phyloP scores from a whole-genome alignment of 1,139 yeast species.

The Yamadazyma trypodendri region DNA sequence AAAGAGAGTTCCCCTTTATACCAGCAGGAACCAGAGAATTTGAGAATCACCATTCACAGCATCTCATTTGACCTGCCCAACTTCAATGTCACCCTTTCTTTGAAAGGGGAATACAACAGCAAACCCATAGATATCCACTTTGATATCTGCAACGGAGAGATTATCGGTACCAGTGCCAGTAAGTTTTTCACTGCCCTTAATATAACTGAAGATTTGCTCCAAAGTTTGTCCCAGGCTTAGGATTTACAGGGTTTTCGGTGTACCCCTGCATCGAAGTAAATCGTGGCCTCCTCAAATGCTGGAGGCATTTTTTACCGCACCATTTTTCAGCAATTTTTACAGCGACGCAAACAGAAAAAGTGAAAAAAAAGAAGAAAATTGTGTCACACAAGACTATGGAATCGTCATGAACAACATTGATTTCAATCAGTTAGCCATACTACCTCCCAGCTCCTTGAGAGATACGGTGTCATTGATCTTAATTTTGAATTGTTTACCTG shows the following conservation, averaged over 20 bases:
- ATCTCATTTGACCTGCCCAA: conserved; percentile 22
- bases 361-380: neutral
- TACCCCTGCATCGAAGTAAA: neutral
- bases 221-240: conserved; percentile 14
- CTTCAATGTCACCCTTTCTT: conserved; percentile 23
- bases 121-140: conserved; percentile 20
- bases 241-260: neutral
- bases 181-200: conserved; percentile 28
- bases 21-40: conserved; percentile 10
- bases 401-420: conserved; percentile 6
- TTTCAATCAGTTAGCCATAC: conserved; percentile 11
- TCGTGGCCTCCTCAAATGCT: conserved; percentile 2
- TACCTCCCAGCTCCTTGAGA: conserved; percentile 37
- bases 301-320: no score
- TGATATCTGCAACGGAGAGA: conserved; percentile 31
- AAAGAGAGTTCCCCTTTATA: conserved; percentile 7
- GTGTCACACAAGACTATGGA: neutral
- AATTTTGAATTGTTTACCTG: conserved; percentile 41
- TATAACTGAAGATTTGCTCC: conserved; percentile 32
- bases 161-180: conserved; percentile 10
- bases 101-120: conserved; percentile 21
- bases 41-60: conserved; percentile 25
- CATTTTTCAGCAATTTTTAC: no score
- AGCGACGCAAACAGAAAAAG: neutral
- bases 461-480: conserved; percentile 47